Evolutionary conservation across 2,329 filamentous ascomycete species (phyloP), one percentile per base, ranked within the genome.

Genomic region (Ceratocystiopsis sp.): DNA sequence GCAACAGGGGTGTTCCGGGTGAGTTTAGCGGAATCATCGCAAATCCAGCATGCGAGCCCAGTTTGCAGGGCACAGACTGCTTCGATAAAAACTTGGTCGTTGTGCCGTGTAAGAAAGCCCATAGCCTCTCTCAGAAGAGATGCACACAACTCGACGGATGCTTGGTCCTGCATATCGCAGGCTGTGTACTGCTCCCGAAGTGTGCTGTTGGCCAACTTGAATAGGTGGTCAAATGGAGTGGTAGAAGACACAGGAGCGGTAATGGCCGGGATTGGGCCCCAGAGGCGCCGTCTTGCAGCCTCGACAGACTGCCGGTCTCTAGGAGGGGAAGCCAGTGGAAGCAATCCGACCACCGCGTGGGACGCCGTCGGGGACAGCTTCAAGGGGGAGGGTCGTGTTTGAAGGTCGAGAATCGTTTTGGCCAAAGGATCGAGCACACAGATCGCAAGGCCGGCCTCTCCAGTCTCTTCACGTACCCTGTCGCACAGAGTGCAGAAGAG

Each of bases 351-450:
- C 1, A 61, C 52, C 11, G 59, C 61, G 18, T 54, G 54, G 13
- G 67, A 48, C 0, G 55, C 50, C 17, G 54, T 61, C 5, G 53
- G 25, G 3, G 52, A 43, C 9, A 54, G 36, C 3, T 45, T 39
- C 4, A 49, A 42, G 32, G 54, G 47, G 18, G 49, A 46, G 21
- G 53, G 41, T 2, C 55, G 50, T 48, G 50, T 59, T 43, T 67
- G 64, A 34, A 64, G 51, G 5, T 67, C 65, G 35, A 64, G 52
- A 5, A 80, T 50, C 1, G 59, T 53, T 50, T 73, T 78, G 0
- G 82, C 73, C 4, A 91, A 53, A 1, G 80, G 80, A 47, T 93
- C 84, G 35, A 87, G 64, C 2, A 85, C 67, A 19, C 73, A 70
- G 41, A 82, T 64, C 6, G 77, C 72, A 36, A 78, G 68, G 7